Evolutionary conservation across 768 basidiomycete species (phyloP), one percentile per base, ranked within the genome.

Genomic region (Lentinula boryana): DNA sequence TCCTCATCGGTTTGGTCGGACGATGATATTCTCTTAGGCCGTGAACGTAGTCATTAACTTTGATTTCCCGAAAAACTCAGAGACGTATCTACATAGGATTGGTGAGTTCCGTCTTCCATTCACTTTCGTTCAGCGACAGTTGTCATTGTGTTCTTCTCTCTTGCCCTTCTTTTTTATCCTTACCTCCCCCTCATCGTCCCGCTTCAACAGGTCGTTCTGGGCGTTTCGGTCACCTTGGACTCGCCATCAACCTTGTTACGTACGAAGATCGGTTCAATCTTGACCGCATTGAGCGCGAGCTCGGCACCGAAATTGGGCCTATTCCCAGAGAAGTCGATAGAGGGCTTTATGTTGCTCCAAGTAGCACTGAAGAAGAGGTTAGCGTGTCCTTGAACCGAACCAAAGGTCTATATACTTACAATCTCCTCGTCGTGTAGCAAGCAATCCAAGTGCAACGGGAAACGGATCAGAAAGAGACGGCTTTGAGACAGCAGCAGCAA

Each of bases 21-120:
- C 43, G n/a, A 44, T 16, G 16, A 44, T 13, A 38, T 13, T 21
- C 18, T 5, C 3, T 50, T n/a, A 98, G 78, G 97, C 96, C 62
- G 96, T 99, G 63, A 99, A 99, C 76, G 97, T 98, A 72, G 96
- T 99, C 69, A 98, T 99, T 83, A 98, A 98, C 78, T 99, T 99
- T 70, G 96, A 99, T 73, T 97, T 98, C 76, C 96, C 96, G 63
- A 97, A 98, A 83, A 98, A 95, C 72, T 92, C 93, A 63, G 97
- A 99, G 75, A 98, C 96, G 3, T 99, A 99, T 75, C 87, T 99
- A 21, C 96, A 99, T 74, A 90, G 96, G 65, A 98, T 98, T 70
- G 53, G 53, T 54, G 35, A 54, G 35, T 13, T 13, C 6, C 31
- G 1, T 6, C n/a, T 48, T 44, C 0, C 5, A 10, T 44, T 2